A percentile compares a stretch with the other conserved stretches of the same genome.
Evolutionary conservation across 345 rosid species (phyloP).

Genomic region (Arabis alpina): DNA sequence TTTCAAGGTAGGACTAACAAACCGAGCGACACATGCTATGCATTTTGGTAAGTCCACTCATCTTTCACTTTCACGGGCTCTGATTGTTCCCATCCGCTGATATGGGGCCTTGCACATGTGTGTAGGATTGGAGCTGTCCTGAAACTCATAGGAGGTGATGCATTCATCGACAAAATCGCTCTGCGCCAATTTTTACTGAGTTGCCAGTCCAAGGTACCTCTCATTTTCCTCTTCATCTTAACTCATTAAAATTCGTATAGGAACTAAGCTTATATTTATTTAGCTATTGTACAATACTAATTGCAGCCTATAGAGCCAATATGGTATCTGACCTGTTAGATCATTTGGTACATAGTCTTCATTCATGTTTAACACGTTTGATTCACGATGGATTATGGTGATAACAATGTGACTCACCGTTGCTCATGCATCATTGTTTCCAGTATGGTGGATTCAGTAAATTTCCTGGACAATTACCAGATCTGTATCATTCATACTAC

Average conservation of each 20-base stretch:
- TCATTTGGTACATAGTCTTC: constrained; percentile 9
- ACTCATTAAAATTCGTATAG: neutral
- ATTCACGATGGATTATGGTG: neutral
- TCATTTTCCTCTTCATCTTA: constrained; percentile 16
- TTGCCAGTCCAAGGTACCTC: constrained; percentile 80
- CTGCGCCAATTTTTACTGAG: constrained; percentile 65
- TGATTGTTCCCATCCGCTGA: constrained; percentile 4
- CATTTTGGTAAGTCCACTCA: constrained; percentile 72
- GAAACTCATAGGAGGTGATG: constrained; percentile 68
- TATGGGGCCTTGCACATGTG: constrained; percentile 16
- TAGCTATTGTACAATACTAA: neutral
- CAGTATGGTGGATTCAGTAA: constrained; percentile 92
- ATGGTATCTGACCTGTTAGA: neutral
- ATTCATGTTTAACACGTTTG: constrained; percentile 11
- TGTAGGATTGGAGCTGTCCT: constrained; percentile 82
- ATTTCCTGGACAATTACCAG: constrained; percentile 64
- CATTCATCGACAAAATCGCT: constrained; percentile 58
- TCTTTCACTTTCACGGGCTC: neutral
- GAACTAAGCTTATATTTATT: neutral
- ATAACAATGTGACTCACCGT: constrained; percentile 5
- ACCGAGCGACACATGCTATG: constrained; percentile 92
- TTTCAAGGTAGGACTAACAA: constrained; percentile 93
- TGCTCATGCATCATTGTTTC: constrained; percentile 22
- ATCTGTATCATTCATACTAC: constrained; percentile 83
- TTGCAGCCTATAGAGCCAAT: neutral